Evolutionary conservation across 1,284 basidiomycete genomes (phyloP).

Genomic region (Papiliotrema fonsecae): DNA sequence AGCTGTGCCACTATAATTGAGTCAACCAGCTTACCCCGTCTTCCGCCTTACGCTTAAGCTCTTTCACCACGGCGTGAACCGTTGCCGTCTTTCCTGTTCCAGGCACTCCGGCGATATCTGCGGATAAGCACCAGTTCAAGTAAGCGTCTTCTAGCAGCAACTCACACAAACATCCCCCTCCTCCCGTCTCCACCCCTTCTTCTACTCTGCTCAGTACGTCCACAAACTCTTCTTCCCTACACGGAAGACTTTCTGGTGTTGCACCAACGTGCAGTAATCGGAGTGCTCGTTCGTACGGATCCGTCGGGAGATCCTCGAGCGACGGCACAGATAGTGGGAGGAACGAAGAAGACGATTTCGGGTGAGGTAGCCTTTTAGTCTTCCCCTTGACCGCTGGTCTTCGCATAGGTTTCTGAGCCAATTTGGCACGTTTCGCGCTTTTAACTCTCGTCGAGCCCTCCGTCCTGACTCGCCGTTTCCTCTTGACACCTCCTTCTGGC

Average conservation of each 20-base stretch:
- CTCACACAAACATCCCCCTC: constrained; percentile 92
- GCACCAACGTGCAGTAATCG: constrained; percentile 89
- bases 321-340: constrained; percentile 24
- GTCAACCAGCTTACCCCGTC: constrained; percentile 56
- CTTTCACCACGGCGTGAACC: constrained; percentile 83
- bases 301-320: constrained; percentile 54
- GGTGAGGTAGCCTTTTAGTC: constrained; percentile 27
- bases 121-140: constrained; percentile 9
- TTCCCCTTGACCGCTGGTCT: constrained; percentile 7
- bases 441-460: constrained; percentile 5
- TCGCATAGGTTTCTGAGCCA: constrained; percentile 8
- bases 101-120: constrained; percentile 94
- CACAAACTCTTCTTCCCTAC: constrained; percentile 81
- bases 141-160: constrained; percentile 15
- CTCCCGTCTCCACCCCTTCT: constrained; percentile 83
- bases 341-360: constrained; percentile 28
- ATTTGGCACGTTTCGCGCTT: constrained; percentile 8
- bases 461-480: constrained; percentile 7
- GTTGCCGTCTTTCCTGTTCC: constrained; percentile 99
- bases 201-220: constrained; percentile 73
- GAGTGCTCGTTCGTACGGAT: constrained; percentile 79
- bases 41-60: constrained; percentile 80
- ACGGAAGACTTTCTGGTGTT: constrained; percentile 83
- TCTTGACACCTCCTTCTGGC: constrained; percentile 10
- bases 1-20: not conserved